A percentile compares a stretch with the other conserved stretches of the same genome.
Conservation (phyloP, 129 eudicot species). For the Lactuca sativa region DNA sequence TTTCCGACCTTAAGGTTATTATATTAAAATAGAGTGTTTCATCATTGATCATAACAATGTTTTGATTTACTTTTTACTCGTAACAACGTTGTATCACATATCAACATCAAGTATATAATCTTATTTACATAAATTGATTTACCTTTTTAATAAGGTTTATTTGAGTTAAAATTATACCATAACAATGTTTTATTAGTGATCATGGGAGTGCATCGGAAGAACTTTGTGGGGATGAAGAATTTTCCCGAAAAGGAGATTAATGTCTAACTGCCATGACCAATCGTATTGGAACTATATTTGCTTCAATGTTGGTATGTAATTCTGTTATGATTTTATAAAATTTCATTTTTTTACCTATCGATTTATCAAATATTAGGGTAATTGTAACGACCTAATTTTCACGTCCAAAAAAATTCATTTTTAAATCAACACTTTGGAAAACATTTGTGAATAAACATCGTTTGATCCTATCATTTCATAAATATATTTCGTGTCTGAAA, state of each 20-base stretch:
- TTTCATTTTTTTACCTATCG: background rate
- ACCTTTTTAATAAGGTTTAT: background rate
- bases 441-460: no score
- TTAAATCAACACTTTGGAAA: no score
- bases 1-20: no score
- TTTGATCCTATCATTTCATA: no score
- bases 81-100: no score
- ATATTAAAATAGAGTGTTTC: no score
- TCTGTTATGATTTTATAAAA: background rate
- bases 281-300: conserved; percentile 88
- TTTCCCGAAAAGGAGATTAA: conserved; percentile 56
- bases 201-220: conserved; percentile 77
- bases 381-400: no score
- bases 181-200: conserved; percentile 78
- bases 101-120: background rate
- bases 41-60: no score
- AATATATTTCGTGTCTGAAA: no score
- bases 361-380: background rate
- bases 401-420: no score
- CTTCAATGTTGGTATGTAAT: conserved; percentile 71
- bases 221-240: conserved; percentile 78
- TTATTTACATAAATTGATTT: conserved; percentile 14
- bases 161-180: conserved; percentile 3
- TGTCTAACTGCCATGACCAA: conserved; percentile 70
- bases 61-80: no score